Base-by-base conservation (phyloP, 1,284 basidiomycete genomes). In the Vanrija humicola region DNA sequence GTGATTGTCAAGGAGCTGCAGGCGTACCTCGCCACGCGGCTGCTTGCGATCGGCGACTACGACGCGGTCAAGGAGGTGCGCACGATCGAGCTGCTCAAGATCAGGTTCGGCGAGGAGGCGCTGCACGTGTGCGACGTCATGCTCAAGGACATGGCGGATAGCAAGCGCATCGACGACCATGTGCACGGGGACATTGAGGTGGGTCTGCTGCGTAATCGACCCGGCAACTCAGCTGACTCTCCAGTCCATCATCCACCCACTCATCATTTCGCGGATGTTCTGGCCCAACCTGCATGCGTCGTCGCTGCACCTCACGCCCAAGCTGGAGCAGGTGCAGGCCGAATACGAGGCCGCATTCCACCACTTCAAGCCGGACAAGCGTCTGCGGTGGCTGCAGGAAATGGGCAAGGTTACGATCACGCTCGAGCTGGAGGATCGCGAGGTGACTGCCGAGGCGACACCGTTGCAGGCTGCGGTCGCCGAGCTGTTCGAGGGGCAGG, bases 101-200 rank as follows among this genome's bases (percentile, higher is more conserved):
- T 92, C 51, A 86, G 93, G 5, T 97, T 97, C 65, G 93, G 93
- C 19, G 93, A 97, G 68, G 82, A 85, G 1, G 86, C 90, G 0
- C 74, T 97, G 58, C 90, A 93, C 70, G 87, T 91, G 1, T 95
- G 92, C 79, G 93, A 97, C 70, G 91, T 97, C 56, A 97, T 97
- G 93, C 78, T 97, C 68, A 88, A 86, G 68, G 93, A 97, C 73
- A 88, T 97, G 84, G 87, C 89, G 6, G 92, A 96, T 71, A 95
- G 93, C 42, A 88, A 86, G 65, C 83, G 90, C 40, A 89, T 87
- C 50, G 88, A 97, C 70, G 83, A 84, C 26, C 86, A 88, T 71
- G 84, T 96, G 5, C 90, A 94, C 65, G 81, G 85, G 0, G 84
- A 88, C 65, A 81, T 82, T 49, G 56, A 78, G 46, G 89, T 89